Evolutionary conservation across 2,329 filamentous ascomycete genomes (phyloP), one percentile per base, ranked within the genome.

Genomic region (Thelonectria discophora): DNA sequence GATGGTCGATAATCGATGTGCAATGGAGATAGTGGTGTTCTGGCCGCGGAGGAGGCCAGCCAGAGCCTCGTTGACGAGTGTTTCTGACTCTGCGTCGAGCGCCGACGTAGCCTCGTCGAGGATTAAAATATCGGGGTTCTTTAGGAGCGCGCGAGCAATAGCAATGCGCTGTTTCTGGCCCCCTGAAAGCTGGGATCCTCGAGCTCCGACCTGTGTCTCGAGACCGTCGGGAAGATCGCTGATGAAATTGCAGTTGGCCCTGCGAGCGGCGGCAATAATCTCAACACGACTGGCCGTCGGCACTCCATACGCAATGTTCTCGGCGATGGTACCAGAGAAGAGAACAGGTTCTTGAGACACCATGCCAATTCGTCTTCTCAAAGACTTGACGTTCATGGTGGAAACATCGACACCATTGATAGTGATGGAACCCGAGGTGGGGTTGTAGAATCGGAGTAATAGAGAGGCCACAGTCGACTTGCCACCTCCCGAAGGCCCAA

Each of bases 91-190:
- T 13, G 95, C 95, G 75, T 99, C 95, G 8, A 99, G 84, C 0
- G 95, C 95, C 2, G 93, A 97, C 0, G 96, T 99, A 17, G 96
- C 92, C 82, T 99, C 95, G 73, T 99, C 95, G 1, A 99, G 86
- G 63, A 99, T 97, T 27, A 99, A 82, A 65, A 99, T 98, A 78
- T 99, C 95, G 0, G 96, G 96, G 65, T 97, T 88, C 78, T 98
- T 98, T 69, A 99, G 88, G 27, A 99, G 84, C 12, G 95, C 95
- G 56, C 96, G 88, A 5, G 95, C 95, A 76, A 99, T 99, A 39
- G 95, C 95, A 71, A 99, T 98, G 65, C 95, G 90, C 77, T 99
- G 95, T 80, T 98, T 98, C 78, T 99, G 95, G 0, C 95, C 95
- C 53, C 95, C 95, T 9, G 93, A 97, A 0, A 99, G 85, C 77